Base-by-base conservation (phyloP, 192 early-diverging fungal genomes). In the Coemansia sp. region DNA sequence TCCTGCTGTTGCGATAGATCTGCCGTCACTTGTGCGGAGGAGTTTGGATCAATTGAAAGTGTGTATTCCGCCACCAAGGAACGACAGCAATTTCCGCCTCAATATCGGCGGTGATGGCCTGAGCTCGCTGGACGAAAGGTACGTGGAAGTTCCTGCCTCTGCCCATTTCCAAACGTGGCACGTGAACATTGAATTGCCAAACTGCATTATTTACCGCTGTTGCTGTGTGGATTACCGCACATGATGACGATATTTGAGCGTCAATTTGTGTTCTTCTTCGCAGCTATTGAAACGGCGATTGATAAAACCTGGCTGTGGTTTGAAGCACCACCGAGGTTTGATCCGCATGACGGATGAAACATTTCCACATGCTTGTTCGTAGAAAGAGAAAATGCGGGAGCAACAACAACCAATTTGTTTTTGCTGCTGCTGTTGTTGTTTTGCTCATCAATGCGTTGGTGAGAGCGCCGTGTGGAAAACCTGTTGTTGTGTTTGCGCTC, bases 21-120 rank as follows among this genome's bases (percentile, higher is more conserved):
- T 36, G n/a, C 45, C 45, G 23, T 45, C 28, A n/a, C 54, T n/a
- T 13, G 41, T 68, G 30, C 33, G 22, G 31, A 42, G 19, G 25
- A 62, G 64, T 34, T 6, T 66, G 19, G 38, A 19, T 28, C 65
- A 68, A 42, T 45, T 74, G 65, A 34, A 25, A 37, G 41, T 3
- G 27, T 57, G 47, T 56, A 44, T 64, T 48, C 57, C 57, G 27
- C n/a, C 15, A 6, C 33, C 55, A 20, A 7, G 19, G 5, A 20
- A 14, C 55, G 20, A 33, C 17, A 31, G 52, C 52, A 19, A 54
- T 33, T 25, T 48, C 22, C 45, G 45, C 45, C 23, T 3, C n/a
- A 6, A n/a, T 0, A n/a, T 6, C 23, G 44, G 44, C 45, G 9
- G 6, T 6, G 23, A 10, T 25, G 23, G 20, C 45, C 22, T 23